A percentile compares a stretch with the other conserved stretches of the same genome.
Conservation (phyloP, 2,329 filamentous ascomycete genomes). For the Sphaerulina musiva region DNA sequence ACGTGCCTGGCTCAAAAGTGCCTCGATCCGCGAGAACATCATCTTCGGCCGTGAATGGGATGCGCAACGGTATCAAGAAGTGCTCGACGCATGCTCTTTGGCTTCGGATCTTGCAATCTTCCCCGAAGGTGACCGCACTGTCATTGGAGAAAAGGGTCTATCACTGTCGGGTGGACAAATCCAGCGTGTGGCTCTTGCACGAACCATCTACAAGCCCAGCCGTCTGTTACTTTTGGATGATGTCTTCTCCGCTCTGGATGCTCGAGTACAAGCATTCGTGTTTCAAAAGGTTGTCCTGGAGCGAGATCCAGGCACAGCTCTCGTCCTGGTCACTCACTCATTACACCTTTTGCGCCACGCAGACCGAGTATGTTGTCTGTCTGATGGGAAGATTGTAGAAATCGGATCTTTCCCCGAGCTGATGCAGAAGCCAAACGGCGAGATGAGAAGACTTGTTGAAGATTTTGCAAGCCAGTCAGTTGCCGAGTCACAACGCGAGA, state of each 20-base stretch:
- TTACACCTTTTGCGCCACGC: slow-evolving; percentile 4
- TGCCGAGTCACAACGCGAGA: not conserved
- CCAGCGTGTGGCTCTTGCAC: slow-evolving; percentile 84
- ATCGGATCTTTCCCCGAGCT: not conserved
- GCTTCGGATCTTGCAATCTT: slow-evolving; percentile 77
- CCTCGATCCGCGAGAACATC: slow-evolving; percentile 75
- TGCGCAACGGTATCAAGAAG: slow-evolving; percentile 66
- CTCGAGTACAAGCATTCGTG: slow-evolving; percentile 41
- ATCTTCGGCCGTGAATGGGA: slow-evolving; percentile 67
- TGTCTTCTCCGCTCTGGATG: slow-evolving; percentile 31
- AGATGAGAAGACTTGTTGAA: slow-evolving; percentile 4
- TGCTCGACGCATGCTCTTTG: slow-evolving; percentile 68
- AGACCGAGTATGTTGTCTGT: not conserved
- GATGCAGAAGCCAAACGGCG: not conserved
- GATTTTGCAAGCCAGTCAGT: slow-evolving; percentile 3
- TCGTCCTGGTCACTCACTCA: slow-evolving; percentile 7
- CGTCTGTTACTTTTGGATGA: slow-evolving; percentile 40
- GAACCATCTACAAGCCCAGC: slow-evolving; percentile 56
- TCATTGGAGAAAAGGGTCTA: slow-evolving; percentile 89
- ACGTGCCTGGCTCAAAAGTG: slow-evolving; percentile 90
- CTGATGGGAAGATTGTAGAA: not conserved
- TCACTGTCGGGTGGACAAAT: slow-evolving; percentile 89
- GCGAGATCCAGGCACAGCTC: not conserved
- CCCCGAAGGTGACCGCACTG: slow-evolving; percentile 72
- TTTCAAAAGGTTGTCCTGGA: slow-evolving; percentile 26